Percentiles rank a stretch among this genome's conserved stretches.
phyloP scores from a whole-genome alignment of 2,329 filamentous ascomycete species.

The Beauveria sp. region DNA sequence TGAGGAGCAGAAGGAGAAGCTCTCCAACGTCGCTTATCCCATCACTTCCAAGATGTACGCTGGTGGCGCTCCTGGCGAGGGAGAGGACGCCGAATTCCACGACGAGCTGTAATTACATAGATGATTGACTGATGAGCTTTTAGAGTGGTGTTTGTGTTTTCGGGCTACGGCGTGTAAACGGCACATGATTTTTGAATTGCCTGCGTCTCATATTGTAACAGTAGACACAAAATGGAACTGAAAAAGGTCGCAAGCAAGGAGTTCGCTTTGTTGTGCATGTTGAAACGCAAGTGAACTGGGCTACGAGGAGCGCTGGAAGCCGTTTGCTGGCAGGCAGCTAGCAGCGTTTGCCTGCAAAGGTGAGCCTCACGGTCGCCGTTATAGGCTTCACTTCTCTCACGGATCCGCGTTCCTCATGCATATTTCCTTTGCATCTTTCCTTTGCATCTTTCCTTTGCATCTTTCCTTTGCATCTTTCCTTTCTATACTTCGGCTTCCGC shows the following conservation, averaged over 20 bases:
- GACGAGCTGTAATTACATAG: conserved; percentile 66
- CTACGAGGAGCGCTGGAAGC: not conserved
- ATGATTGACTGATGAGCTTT: conserved; percentile 13
- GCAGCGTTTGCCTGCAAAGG: not conserved
- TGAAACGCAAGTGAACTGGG: not conserved
- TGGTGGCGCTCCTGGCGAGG: conserved; percentile 53
- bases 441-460: not conserved
- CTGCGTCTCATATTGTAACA: conserved; percentile 21
- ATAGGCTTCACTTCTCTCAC: not conserved
- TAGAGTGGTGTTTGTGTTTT: conserved; percentile 13
- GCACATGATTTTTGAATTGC: conserved; percentile 15
- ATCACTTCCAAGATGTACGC: conserved; percentile 98
- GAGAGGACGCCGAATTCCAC: conserved; percentile 66
- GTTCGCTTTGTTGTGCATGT: not conserved
- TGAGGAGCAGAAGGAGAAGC: conserved; percentile 99
- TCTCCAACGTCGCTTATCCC: conserved; percentile 91
- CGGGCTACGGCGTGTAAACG: conserved; percentile 5
- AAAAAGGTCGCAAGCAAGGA: not conserved
- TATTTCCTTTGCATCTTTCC: not conserved
- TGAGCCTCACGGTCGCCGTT: not conserved
- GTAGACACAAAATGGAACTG: conserved; percentile 19
- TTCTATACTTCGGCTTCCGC: not conserved
- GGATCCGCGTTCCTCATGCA: too few species aligned
- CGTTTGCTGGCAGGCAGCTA: not conserved
- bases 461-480: not conserved